Conservation (phyloP, 805 yeast genomes). For the Candida anglica region DNA sequence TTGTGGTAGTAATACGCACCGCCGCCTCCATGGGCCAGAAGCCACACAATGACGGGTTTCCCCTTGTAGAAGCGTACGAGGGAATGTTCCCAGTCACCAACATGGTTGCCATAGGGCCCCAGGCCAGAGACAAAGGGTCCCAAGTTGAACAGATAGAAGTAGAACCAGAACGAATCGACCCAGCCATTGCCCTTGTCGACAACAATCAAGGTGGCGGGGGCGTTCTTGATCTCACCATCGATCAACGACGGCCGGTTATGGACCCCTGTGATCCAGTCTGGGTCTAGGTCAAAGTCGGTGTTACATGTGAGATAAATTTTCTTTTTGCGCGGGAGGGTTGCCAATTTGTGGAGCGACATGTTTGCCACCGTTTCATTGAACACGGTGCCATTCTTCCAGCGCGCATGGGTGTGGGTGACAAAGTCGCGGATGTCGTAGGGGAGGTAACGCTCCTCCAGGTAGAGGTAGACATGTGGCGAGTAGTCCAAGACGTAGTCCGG, state of each 20-base stretch:
- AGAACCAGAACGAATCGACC: slow-evolving; percentile 96
- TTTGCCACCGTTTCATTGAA: slow-evolving; percentile 28
- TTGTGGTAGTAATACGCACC: slow-evolving; percentile 79
- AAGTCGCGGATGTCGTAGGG: slow-evolving; percentile 78
- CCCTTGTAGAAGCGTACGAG: slow-evolving; percentile 81
- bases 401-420: slow-evolving; percentile 62
- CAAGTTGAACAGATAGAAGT: slow-evolving; percentile 86
- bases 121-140: slow-evolving; percentile 98
- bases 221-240: slow-evolving; percentile 67
- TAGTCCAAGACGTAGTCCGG: slow-evolving; percentile 61
- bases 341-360: slow-evolving; percentile 30
- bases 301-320: slow-evolving; percentile 59
- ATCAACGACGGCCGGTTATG: slow-evolving; percentile 63
- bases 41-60: slow-evolving; percentile 81
- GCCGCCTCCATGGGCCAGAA: slow-evolving; percentile 98
- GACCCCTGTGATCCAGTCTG: slow-evolving; percentile 82
- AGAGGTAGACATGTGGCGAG: slow-evolving; percentile 78
- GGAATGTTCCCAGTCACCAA: slow-evolving; percentile 98
- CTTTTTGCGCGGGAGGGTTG: slow-evolving; percentile 20
- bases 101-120: slow-evolving; percentile 96
- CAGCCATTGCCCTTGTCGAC: slow-evolving; percentile 93
- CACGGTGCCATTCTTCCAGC: slow-evolving; percentile 45
- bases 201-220: slow-evolving; percentile 77
- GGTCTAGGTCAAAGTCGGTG: slow-evolving; percentile 64
- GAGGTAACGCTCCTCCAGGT: slow-evolving; percentile 81